Percentiles rank a stretch among this genome's conserved stretches.
Evolutionary conservation across 2,329 filamentous ascomycete species (phyloP).

Genomic region (Penicillium nordicum): DNA sequence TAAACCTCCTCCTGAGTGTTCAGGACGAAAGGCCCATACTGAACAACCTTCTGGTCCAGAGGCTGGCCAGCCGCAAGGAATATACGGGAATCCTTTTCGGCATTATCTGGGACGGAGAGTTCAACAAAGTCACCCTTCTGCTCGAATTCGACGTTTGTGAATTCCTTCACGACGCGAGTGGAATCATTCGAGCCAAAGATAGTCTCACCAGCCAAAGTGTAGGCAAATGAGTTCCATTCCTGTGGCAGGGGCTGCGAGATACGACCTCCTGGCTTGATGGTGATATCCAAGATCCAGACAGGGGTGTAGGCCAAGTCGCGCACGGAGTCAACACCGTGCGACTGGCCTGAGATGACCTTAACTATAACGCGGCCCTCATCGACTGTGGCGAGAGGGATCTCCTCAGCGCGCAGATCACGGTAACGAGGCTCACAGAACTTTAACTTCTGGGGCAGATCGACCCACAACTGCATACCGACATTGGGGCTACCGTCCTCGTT

Average conservation of each 20-base stretch:
- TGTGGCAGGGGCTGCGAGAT: conserved; percentile 71
- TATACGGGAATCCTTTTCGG: conserved; percentile 52
- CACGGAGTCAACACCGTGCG: conserved; percentile 78
- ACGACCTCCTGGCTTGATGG: conserved; percentile 72
- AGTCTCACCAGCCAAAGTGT: conserved; percentile 72
- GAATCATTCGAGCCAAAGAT: conserved; percentile 54
- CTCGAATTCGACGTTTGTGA: conserved; percentile 87
- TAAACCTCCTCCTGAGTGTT: conserved; percentile 69
- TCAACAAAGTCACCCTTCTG: conserved; percentile 72
- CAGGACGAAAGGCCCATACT: conserved; percentile 83
- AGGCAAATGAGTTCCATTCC: conserved; percentile 88
- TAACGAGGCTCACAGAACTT: conserved; percentile 92
- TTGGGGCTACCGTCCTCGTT: conserved; percentile 73
- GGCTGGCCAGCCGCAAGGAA: conserved; percentile 75
- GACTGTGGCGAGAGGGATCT: conserved; percentile 72
- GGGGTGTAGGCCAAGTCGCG: conserved; percentile 93
- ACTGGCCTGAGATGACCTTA: conserved; percentile 87
- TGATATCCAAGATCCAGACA: conserved; percentile 90
- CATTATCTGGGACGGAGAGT: conserved; percentile 64
- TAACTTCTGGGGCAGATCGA: conserved; percentile 76
- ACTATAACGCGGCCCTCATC: conserved; percentile 72
- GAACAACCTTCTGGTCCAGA: conserved; percentile 73
- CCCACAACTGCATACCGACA: conserved; percentile 91
- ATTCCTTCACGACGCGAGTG: conserved; percentile 49
- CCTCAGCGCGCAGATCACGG: conserved; percentile 72